Conservation (phyloP, 208 protist species). For the Acanthamoeba comandoni region DNA sequence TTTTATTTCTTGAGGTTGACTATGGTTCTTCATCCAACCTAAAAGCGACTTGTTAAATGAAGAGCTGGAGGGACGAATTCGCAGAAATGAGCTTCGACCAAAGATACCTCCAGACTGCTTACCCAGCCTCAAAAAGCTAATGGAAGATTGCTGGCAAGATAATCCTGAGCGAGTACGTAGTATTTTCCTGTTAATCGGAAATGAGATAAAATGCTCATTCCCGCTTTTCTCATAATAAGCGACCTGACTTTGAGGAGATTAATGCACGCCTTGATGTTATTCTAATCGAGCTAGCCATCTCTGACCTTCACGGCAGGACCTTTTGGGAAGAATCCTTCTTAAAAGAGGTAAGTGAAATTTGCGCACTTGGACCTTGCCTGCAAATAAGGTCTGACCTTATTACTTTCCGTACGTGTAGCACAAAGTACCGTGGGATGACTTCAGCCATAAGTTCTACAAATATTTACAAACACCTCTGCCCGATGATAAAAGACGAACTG, state of each 20-base stretch:
- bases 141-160: slow-evolving; percentile 79
- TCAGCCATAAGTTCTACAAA: slow-evolving; percentile 57
- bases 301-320: slow-evolving; percentile 58
- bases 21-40: slow-evolving; percentile 3
- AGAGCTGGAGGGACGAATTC: slow-evolving; percentile 77
- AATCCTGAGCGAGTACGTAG: slow-evolving; percentile 17
- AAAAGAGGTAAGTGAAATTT: slow-evolving; percentile 27
- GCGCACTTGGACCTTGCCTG: neutral
- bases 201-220: neutral
- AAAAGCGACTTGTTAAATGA: slow-evolving; percentile 77
- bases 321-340: slow-evolving; percentile 81
- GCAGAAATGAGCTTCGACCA: slow-evolving; percentile 78
- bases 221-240: neutral
- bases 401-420: neutral
- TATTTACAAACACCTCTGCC: neutral
- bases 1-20: neutral
- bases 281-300: slow-evolving; percentile 55
- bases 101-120: slow-evolving; percentile 77
- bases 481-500: too few species aligned
- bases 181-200: neutral
- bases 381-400: neutral
- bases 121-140: slow-evolving; percentile 66
- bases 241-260: slow-evolving; percentile 70
- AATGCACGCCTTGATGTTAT: slow-evolving; percentile 68
- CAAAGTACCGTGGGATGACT: slow-evolving; percentile 59